Evolutionary conservation across 768 basidiomycete genomes (phyloP).

Genomic region (Mycena epipterygia): DNA sequence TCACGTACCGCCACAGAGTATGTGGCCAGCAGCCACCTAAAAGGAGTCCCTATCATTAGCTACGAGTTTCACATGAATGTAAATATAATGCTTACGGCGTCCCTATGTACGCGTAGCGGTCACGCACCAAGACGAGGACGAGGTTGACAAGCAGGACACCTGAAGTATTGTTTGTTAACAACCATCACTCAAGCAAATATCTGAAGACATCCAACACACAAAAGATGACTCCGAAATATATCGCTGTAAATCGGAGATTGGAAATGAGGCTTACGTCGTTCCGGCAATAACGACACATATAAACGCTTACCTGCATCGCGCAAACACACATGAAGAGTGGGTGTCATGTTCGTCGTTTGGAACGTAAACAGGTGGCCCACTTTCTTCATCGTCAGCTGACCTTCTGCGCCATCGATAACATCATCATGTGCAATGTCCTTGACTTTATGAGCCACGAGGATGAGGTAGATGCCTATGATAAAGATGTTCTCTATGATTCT

Average conservation of each 20-base stretch:
- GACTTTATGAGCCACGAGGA: constrained; percentile 12
- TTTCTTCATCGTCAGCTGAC: constrained; percentile 17
- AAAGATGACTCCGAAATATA: constrained; percentile 16
- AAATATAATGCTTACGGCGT: constrained; percentile 17
- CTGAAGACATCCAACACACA: constrained; percentile 1
- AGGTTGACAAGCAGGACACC: constrained; percentile 16
- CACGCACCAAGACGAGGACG: constrained; percentile 7
- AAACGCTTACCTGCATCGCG: constrained; percentile 19
- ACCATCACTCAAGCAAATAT: constrained; percentile 6
- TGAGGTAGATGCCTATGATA: constrained; percentile 19
- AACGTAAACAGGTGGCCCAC: constrained; percentile 10
- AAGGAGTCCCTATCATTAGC: constrained; percentile 7
- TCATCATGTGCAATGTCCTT: constrained; percentile 21
- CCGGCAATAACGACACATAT: background rate
- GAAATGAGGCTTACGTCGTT: constrained; percentile 6
- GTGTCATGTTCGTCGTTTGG: constrained; percentile 16
- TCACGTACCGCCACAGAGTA: constrained; percentile 21
- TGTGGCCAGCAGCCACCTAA: constrained; percentile 17
- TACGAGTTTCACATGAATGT: constrained; percentile 6
- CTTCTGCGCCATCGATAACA: constrained; percentile 16
- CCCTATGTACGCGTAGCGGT: constrained; percentile 13
- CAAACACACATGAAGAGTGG: constrained; percentile 18
- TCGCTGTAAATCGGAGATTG: constrained; percentile 7
- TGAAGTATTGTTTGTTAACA: constrained; percentile 11
- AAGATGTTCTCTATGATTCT: constrained; percentile 16